Conservation (phyloP, 169 alveolate genomes). For the Eimeria praecox region DNA sequence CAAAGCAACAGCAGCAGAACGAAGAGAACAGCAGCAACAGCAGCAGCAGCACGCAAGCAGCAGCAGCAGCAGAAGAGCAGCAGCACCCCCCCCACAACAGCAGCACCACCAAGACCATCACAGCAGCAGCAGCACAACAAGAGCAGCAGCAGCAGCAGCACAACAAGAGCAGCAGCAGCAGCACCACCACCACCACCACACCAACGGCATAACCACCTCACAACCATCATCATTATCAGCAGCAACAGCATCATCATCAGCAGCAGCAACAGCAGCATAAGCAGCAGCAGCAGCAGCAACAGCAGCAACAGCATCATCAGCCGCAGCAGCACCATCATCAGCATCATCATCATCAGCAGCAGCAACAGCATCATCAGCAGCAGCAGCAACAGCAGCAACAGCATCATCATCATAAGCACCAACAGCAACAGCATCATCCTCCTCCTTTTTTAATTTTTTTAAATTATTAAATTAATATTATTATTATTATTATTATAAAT, state of each 20-base stretch:
- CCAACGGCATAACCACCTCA: too few species aligned
- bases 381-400: background rate
- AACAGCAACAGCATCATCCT: too few species aligned
- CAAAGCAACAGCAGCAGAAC: background rate
- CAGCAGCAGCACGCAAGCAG: background rate
- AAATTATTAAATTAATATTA: too few species aligned
- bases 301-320: background rate
- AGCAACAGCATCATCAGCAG: background rate
- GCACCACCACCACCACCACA: too few species aligned
- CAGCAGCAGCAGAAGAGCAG: too few species aligned
- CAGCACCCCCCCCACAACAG: background rate
- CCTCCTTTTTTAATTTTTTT: too few species aligned
- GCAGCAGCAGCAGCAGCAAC: too few species aligned
- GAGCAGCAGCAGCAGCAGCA: background rate
- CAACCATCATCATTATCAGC: background rate
- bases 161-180: background rate
- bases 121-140: too few species aligned
- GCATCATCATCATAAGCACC: too few species aligned
- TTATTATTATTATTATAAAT: too few species aligned
- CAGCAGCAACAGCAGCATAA: background rate
- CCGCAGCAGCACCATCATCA: background rate
- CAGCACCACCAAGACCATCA: background rate
- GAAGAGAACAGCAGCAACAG: background rate
- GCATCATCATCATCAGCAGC: background rate
- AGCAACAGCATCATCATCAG: background rate